These are phyloP conservation scores for Ailanthus altissimus DNA, from an alignment of 345 rosid species.

Conservation along the genomic window DNA sequence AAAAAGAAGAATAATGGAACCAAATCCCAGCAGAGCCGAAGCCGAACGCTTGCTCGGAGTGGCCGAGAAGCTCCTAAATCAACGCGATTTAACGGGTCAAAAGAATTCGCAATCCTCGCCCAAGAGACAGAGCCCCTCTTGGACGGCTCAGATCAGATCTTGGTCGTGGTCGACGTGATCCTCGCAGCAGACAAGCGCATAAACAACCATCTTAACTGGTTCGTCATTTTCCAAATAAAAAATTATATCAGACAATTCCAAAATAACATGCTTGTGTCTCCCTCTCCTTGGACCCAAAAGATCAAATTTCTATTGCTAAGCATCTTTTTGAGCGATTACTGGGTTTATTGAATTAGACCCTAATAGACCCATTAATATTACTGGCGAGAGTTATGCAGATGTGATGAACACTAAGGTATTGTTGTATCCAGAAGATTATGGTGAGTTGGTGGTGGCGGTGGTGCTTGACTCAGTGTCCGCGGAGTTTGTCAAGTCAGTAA, in stretches of 20 bases:
- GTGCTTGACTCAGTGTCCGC: conserved; percentile 15
- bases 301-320: too few relatives aligned
- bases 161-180: conserved; percentile 81
- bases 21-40: conserved; percentile 48
- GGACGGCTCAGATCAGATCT: conserved; percentile 88
- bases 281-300: too few relatives aligned
- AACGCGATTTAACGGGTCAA: conserved; percentile 66
- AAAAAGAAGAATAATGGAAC: conserved; percentile 46
- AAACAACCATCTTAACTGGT: conserved; percentile 72
- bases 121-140: conserved; percentile 82
- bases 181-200: conserved; percentile 62
- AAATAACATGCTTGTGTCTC: too few relatives aligned
- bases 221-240: conserved; percentile 75
- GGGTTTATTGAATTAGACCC: too few relatives aligned
- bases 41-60: conserved; percentile 87
- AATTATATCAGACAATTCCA: too few relatives aligned
- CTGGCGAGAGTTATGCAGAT: too few relatives aligned
- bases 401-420: too few relatives aligned
- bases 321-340: too few relatives aligned
- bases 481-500: too few relatives aligned
- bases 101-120: conserved; percentile 77
- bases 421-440: conserved; percentile 15
- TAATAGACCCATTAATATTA: too few relatives aligned
- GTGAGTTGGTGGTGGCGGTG: conserved; percentile 11
- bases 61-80: conserved; percentile 71